phyloP scores from a whole-genome alignment of 2,329 filamentous ascomycete genomes.

The Fusarium secorum region DNA sequence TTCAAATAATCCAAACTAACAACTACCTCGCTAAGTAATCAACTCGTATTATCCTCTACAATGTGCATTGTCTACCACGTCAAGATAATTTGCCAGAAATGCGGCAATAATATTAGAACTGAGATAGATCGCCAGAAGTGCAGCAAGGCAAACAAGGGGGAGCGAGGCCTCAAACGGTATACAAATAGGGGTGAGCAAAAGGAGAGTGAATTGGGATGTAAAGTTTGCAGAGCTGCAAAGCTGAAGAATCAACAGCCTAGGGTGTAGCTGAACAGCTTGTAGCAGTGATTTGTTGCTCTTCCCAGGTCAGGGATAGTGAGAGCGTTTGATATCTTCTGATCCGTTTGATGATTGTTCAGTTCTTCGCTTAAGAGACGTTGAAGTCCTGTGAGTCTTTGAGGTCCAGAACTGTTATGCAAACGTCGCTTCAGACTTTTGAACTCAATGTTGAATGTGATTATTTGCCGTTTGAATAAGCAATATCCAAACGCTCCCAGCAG shows the following conservation, averaged over 20 bases:
- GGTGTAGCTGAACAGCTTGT: background rate
- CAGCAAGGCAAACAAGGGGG: background rate
- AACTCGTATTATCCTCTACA: fast-evolving
- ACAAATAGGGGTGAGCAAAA: background rate
- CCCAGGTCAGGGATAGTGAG: fast-evolving
- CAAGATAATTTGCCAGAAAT: background rate
- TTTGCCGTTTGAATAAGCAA: background rate
- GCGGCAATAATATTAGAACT: background rate
- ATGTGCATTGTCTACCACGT: background rate
- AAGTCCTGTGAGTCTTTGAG: background rate
- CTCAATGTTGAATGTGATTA: background rate
- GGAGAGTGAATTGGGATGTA: background rate
- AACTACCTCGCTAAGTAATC: fast-evolving
- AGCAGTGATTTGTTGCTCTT: background rate
- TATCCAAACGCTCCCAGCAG: background rate
- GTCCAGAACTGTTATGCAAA: background rate
- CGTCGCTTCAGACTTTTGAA: fast-evolving
- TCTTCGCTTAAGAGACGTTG: background rate
- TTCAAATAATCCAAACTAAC: fast-evolving
- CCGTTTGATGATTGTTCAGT: background rate
- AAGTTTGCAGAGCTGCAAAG: background rate
- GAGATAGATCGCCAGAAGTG: background rate
- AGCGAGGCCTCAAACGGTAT: background rate
- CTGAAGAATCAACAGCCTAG: background rate
- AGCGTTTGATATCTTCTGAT: background rate